Percentiles rank a stretch among this genome's conserved stretches.
Conservation (phyloP, 2,329 filamentous ascomycete genomes). For the Nothopassalora personata region DNA sequence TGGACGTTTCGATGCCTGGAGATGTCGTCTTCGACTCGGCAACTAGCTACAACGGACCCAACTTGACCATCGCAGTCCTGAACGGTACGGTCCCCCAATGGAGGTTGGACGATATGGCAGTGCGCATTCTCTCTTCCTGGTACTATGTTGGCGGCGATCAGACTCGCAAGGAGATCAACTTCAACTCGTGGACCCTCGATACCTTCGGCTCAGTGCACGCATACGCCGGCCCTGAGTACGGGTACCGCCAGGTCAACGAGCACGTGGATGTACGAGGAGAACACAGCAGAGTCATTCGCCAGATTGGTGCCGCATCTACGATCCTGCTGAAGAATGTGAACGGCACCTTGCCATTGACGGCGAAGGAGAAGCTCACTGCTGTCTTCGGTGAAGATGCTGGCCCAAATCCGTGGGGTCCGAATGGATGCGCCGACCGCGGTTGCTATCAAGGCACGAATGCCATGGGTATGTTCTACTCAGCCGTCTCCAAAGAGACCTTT, state of each 20-base stretch:
- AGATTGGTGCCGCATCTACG: conserved; percentile 70
- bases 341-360: conserved; percentile 49
- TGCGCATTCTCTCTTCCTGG: conserved; percentile 28
- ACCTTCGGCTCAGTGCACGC: conserved; percentile 64
- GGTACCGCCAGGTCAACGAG: conserved; percentile 63
- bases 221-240: conserved; percentile 51
- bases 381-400: conserved; percentile 81
- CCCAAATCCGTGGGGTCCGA: conserved; percentile 66
- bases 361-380: conserved; percentile 65
- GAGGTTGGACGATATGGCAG: conserved; percentile 32
- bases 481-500: neutral
- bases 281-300: conserved; percentile 67
- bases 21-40: conserved; percentile 21
- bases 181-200: conserved; percentile 78
- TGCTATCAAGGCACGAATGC: conserved; percentile 58
- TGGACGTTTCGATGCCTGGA: conserved; percentile 32
- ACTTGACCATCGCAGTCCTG: conserved; percentile 26
- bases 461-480: conserved; percentile 43
- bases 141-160: conserved; percentile 53
- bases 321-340: conserved; percentile 60
- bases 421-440: conserved; percentile 67
- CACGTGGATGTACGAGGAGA: conserved; percentile 77
- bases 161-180: conserved; percentile 60
- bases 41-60: conserved; percentile 43
- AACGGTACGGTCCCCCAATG: conserved; percentile 29